Evolutionary conservation across 2,329 filamentous ascomycete genomes (phyloP).

Genomic region (Sporothrix mexicana): DNA sequence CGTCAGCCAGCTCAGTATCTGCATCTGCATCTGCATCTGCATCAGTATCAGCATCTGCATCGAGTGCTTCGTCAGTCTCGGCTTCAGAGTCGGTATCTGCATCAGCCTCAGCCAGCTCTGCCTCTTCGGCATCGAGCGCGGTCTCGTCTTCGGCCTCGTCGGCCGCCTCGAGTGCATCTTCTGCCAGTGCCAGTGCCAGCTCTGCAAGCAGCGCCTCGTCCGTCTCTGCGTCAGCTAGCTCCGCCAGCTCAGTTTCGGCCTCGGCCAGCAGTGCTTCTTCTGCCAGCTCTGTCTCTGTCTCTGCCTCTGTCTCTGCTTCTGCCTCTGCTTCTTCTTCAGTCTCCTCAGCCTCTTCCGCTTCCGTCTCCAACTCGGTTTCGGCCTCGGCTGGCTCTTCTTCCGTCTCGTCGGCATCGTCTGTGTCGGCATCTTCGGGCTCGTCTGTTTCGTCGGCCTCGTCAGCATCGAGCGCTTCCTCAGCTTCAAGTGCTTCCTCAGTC

Average conservation of each 20-base stretch:
- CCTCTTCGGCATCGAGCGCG: background rate
- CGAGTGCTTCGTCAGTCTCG: background rate
- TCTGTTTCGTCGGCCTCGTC: background rate
- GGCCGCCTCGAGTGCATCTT: too few species aligned
- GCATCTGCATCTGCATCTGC: background rate
- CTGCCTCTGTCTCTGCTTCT: constrained; percentile 1
- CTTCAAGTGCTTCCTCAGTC: background rate
- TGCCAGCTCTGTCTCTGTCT: background rate
- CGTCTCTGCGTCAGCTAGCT: background rate
- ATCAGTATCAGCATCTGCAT: background rate
- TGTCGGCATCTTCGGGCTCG: background rate
- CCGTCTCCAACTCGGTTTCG: background rate
- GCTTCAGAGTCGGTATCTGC: background rate
- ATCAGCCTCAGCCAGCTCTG: too few species aligned
- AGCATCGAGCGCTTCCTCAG: too few species aligned
- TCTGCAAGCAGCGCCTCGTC: background rate
- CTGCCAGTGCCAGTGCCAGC: too few species aligned
- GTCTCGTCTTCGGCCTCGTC: background rate
- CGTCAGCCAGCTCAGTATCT: background rate
- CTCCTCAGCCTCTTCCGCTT: background rate
- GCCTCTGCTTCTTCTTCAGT: constrained; percentile 4
- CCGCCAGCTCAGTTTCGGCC: background rate
- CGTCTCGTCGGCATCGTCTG: background rate
- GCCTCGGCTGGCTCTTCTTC: background rate
- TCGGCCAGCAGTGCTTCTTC: background rate